A percentile compares a stretch with the other conserved stretches of the same genome.
These are phyloP conservation scores for Penicillium malachiteum DNA, from an alignment of 495 filamentous ascomycete genomes.

Conservation along the genomic window DNA sequence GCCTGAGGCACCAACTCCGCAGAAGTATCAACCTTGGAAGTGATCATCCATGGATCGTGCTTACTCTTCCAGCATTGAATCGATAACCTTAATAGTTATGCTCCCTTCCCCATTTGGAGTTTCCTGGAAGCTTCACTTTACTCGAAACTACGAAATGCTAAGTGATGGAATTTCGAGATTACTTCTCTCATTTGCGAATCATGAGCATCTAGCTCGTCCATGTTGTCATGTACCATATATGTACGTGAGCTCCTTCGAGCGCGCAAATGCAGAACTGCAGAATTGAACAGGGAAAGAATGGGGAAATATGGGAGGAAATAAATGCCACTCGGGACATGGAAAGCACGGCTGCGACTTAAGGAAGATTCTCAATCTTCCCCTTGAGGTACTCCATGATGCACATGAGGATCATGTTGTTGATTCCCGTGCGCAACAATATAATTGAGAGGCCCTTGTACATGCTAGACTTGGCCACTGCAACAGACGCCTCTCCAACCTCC, in stretches of 20 bases:
- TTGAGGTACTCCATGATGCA: constrained; percentile 49
- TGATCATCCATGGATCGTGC: too few relatives aligned
- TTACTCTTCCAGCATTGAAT: too few relatives aligned
- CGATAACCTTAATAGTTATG: too few relatives aligned
- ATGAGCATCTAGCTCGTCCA: constrained; percentile 24
- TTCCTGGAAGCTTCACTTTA: too few relatives aligned
- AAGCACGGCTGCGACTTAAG: not conserved
- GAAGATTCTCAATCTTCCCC: constrained; percentile 39
- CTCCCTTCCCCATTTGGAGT: too few relatives aligned
- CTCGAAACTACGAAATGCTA: not conserved
- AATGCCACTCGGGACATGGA: too few relatives aligned
- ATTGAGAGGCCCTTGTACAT: constrained; percentile 53
- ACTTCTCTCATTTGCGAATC: constrained; percentile 29
- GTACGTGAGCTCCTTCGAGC: constrained; percentile 7
- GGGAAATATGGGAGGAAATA: not conserved
- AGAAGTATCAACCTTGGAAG: not conserved
- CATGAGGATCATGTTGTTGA: constrained; percentile 52
- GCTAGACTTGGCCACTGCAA: constrained; percentile 46
- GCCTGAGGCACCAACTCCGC: constrained; percentile 24
- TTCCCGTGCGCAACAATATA: constrained; percentile 44
- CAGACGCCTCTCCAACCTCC: constrained; percentile 45
- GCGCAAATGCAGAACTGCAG: constrained; percentile 2
- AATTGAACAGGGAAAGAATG: not conserved
- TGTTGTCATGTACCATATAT: constrained; percentile 25
- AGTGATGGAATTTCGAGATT: not conserved